These are phyloP conservation scores for Yamadazyma ubonensis DNA, from an alignment of 805 yeast genomes.

Conservation along the genomic window DNA sequence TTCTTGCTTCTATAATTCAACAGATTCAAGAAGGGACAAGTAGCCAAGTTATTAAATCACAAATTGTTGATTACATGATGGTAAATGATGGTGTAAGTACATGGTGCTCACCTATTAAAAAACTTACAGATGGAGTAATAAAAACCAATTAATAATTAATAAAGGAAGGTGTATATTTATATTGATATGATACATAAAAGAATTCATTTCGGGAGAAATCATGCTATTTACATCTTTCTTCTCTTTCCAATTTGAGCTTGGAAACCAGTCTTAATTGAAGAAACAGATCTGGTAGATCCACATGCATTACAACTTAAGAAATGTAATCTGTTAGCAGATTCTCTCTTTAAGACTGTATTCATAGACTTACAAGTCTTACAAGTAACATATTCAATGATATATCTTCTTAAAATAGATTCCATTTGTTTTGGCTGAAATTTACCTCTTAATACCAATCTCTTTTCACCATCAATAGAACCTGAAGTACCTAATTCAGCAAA, in stretches of 20 bases:
- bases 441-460: conserved; percentile 96
- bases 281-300: conserved; percentile 95
- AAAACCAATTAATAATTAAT: neutral
- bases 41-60: conserved; percentile 19
- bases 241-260: conserved; percentile 95
- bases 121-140: conserved; percentile 43
- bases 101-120: conserved; percentile 71
- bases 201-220: conserved; percentile 9
- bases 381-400: conserved; percentile 94
- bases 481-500: conserved; percentile 99
- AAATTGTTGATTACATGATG: conserved; percentile 54
- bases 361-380: conserved; percentile 98
- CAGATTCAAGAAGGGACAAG: conserved; percentile 7
- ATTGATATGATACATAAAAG: conserved; percentile 17
- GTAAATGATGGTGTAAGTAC: conserved; percentile 52
- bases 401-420: conserved; percentile 94
- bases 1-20: conserved; percentile 16
- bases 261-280: conserved; percentile 98
- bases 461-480: conserved; percentile 97
- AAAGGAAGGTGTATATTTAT: conserved; percentile 13
- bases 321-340: conserved; percentile 92
- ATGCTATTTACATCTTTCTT: conserved; percentile 45
- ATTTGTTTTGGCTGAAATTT: conserved; percentile 96
- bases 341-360: conserved; percentile 94
- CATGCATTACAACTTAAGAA: conserved; percentile 97